These are phyloP conservation scores for Juncus inflexus DNA, from an alignment of 176 grass and related monocot species.

Conservation along the genomic window DNA sequence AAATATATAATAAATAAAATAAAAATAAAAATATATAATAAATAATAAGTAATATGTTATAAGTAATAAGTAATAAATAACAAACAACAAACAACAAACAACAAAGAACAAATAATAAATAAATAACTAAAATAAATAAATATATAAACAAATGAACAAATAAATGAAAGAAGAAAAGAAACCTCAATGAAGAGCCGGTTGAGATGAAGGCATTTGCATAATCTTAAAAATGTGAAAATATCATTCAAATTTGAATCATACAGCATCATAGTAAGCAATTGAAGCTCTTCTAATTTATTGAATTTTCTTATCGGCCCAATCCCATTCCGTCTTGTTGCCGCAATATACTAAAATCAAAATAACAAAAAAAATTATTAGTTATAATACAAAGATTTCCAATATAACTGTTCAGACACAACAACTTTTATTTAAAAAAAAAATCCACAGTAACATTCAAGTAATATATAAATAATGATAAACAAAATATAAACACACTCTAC, in stretches of 20 bases:
- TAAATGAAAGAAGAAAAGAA: not conserved
- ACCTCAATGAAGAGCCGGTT: constrained; percentile 86
- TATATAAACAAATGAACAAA: not conserved
- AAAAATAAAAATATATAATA: not conserved
- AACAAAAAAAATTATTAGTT: not conserved
- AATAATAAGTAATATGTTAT: not conserved
- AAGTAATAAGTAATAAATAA: not conserved
- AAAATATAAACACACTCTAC: too few species aligned
- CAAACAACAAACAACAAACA: not conserved
- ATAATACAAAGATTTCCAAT: too few species aligned
- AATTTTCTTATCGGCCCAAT: constrained; percentile 35
- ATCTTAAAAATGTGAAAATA: constrained; percentile 71
- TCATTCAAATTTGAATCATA: constrained; percentile 72
- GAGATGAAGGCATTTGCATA: constrained; percentile 48
- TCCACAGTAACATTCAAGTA: not conserved
- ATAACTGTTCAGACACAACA: not conserved
- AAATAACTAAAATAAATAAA: not conserved
- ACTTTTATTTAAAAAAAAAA: constrained; percentile 27
- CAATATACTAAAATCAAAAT: constrained; percentile 45
- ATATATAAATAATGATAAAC: too few species aligned
- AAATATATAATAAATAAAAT: not conserved
- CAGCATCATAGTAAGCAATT: constrained; percentile 80
- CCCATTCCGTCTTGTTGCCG: constrained; percentile 29
- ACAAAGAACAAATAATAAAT: constrained; percentile 6
- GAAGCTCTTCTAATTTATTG: constrained; percentile 54